These are phyloP conservation scores for Blastobotrys persicus DNA, from an alignment of 1,139 yeast species.

Conservation along the genomic window DNA sequence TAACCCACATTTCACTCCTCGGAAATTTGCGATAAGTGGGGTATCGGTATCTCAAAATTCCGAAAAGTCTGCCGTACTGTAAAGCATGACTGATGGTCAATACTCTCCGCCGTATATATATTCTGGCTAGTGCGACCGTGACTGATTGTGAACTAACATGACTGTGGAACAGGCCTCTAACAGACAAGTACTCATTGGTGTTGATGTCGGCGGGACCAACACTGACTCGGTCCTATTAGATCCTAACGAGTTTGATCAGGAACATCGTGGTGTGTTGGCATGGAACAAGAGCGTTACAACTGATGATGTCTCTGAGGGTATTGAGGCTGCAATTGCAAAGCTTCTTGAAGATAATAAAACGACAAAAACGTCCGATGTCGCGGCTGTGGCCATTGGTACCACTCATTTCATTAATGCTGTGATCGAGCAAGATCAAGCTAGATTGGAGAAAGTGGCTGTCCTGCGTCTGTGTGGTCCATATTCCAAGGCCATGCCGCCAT, in stretches of 20 bases:
- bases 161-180: slow-evolving; percentile 7
- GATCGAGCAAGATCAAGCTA: slow-evolving; percentile 42
- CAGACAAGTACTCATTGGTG: slow-evolving; percentile 37
- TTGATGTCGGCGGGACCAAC: slow-evolving; percentile 52
- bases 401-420: slow-evolving; percentile 49
- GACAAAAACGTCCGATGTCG: slow-evolving; percentile 33
- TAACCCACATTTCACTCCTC: neutral
- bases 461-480: slow-evolving; percentile 43
- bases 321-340: slow-evolving; percentile 38
- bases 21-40: slow-evolving; percentile 6
- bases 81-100: neutral
- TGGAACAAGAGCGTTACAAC: slow-evolving; percentile 47
- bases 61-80: neutral
- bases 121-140: neutral
- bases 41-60: neutral
- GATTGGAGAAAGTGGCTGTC: slow-evolving; percentile 44
- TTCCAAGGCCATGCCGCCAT: slow-evolving; percentile 40
- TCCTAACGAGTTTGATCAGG: slow-evolving; percentile 31
- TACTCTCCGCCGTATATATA: neutral
- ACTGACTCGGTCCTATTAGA: slow-evolving; percentile 48
- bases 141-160: too few species aligned
- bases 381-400: slow-evolving; percentile 45
- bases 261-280: slow-evolving; percentile 39
- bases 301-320: slow-evolving; percentile 45
- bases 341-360: slow-evolving; percentile 30